phyloP scores from a whole-genome alignment of 2,329 filamentous ascomycete species.

The Neonectria magnoliae region DNA sequence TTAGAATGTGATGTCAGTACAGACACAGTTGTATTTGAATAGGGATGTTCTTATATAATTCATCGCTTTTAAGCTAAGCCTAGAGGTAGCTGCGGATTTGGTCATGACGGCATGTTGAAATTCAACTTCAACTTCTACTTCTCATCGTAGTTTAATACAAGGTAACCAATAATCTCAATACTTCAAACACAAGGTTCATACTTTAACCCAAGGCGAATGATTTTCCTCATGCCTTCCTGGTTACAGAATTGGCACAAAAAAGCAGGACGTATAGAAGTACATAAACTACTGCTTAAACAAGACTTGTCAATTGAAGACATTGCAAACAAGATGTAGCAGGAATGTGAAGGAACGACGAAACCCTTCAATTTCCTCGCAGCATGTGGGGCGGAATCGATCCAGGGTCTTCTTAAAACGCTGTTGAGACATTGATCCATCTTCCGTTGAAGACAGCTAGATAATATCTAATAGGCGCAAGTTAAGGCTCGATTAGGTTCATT shows the following conservation, averaged over 20 bases:
- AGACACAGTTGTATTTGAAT: not conserved
- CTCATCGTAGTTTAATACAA: not conserved
- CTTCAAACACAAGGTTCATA: not conserved
- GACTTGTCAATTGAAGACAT: slow-evolving; percentile 4
- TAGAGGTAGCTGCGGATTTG: not conserved
- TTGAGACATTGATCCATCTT: not conserved
- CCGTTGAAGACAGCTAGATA: not conserved
- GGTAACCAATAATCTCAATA: not conserved
- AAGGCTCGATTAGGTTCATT: too few species aligned
- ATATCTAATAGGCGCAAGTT: too few species aligned
- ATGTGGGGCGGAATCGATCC: not conserved
- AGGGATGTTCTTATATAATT: too few species aligned
- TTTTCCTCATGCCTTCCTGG: not conserved
- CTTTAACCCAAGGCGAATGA: too few species aligned
- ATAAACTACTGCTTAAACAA: not conserved
- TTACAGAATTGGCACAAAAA: not conserved
- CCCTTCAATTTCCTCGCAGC: not conserved
- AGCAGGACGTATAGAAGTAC: too few species aligned
- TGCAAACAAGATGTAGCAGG: not conserved
- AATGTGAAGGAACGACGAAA: not conserved
- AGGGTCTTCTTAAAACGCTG: not conserved
- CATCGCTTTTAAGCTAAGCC: too few species aligned
- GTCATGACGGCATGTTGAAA: not conserved
- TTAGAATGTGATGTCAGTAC: not conserved
- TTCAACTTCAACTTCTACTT: not conserved